A percentile compares a stretch with the other conserved stretches of the same genome.
Conservation (phyloP, 2,329 filamentous ascomycete genomes). For the Aspergillus luchuensis region DNA sequence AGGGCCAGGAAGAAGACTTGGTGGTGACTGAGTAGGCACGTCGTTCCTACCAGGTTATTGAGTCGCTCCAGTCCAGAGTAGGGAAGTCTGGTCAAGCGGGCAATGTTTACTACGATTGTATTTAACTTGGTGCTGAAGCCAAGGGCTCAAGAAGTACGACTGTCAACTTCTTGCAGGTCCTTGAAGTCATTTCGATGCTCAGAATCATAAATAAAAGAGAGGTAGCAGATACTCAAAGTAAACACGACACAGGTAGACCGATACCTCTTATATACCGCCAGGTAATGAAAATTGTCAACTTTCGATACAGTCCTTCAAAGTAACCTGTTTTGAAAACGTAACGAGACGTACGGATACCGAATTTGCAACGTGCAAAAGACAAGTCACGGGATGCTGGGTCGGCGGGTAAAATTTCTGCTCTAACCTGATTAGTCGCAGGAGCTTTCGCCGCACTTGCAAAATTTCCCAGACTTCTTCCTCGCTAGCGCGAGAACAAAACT, state of each 20-base stretch:
- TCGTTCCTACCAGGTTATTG: neutral
- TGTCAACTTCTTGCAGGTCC: neutral
- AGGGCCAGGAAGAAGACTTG: conserved; percentile 46
- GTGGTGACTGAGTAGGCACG: conserved; percentile 31
- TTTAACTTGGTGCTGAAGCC: neutral
- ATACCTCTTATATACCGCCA: neutral
- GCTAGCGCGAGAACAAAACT: conserved; percentile 27
- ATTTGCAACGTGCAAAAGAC: neutral
- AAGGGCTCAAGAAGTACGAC: neutral
- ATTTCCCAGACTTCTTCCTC: conserved; percentile 31
- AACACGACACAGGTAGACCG: neutral
- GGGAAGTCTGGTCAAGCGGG: neutral
- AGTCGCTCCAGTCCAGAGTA: neutral
- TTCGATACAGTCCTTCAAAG: neutral
- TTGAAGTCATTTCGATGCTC: neutral
- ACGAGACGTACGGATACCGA: neutral
- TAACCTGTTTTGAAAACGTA: neutral
- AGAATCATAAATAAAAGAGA: neutral
- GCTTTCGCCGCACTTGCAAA: conserved; percentile 30
- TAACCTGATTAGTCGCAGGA: conserved; percentile 26
- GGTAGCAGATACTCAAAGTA: neutral
- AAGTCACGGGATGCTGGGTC: conserved; percentile 17
- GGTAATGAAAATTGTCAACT: neutral
- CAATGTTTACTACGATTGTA: neutral
- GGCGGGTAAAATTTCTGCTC: conserved; percentile 22